A percentile compares a stretch with the other conserved stretches of the same genome.
phyloP scores from a whole-genome alignment of 1,139 yeast species.

The Yamadazyma diospyri region DNA sequence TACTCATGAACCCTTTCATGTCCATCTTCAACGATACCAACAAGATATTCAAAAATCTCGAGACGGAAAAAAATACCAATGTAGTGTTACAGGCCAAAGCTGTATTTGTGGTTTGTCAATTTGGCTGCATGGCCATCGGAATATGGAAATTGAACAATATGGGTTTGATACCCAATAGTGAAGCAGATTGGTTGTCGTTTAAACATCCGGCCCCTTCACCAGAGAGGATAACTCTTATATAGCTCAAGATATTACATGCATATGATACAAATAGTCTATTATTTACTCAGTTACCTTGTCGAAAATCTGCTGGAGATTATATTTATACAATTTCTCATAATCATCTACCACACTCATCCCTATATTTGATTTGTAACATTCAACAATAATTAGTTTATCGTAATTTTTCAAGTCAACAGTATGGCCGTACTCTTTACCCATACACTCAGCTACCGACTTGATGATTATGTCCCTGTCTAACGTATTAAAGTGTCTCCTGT shows the following conservation, averaged over 20 bases:
- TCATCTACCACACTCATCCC: constrained; percentile 78
- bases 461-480: constrained; percentile 69
- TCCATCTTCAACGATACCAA: constrained; percentile 61
- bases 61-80: constrained; percentile 31
- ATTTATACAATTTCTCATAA: constrained; percentile 53
- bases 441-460: constrained; percentile 64
- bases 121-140: constrained; percentile 70
- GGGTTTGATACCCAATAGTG: constrained; percentile 88
- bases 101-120: constrained; percentile 53
- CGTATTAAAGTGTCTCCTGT: constrained; percentile 73
- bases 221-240: constrained; percentile 3
- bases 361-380: constrained; percentile 79
- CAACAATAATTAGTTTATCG: constrained; percentile 77
- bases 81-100: constrained; percentile 41
- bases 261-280: too few relatives aligned
- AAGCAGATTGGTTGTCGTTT: constrained; percentile 93
- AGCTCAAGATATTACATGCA: not conserved
- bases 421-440: constrained; percentile 70
- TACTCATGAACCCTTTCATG: constrained; percentile 73
- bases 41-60: constrained; percentile 36
- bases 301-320: constrained; percentile 61
- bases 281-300: constrained; percentile 35
- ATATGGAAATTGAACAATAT: constrained; percentile 78
- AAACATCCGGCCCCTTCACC: constrained; percentile 34
- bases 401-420: constrained; percentile 76